These are phyloP conservation scores for Fraxinus latifolia DNA, from an alignment of 305 asterid species.

Conservation along the genomic window DNA sequence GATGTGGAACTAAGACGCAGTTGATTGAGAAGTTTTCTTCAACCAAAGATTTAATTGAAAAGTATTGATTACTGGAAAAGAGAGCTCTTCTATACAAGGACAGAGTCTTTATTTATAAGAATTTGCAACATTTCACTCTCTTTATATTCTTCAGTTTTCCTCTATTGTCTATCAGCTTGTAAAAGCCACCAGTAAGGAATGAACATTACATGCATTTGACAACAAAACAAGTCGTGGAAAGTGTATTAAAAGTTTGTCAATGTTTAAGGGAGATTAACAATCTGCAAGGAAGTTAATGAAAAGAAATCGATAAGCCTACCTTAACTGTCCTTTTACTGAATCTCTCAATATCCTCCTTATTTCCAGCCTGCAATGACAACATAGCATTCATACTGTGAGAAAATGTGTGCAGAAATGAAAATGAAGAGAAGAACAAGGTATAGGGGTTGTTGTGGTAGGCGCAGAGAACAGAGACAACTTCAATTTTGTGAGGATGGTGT, in stretches of 20 bases:
- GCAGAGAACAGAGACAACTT: slow-evolving; percentile 7
- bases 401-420: background rate
- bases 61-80: background rate
- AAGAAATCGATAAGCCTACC: slow-evolving; percentile 37
- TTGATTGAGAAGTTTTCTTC: background rate
- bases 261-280: slow-evolving; percentile 3
- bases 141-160: background rate
- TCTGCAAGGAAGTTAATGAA: slow-evolving; percentile 8
- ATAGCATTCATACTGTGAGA: slow-evolving; percentile 19
- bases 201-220: background rate
- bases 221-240: background rate
- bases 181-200: slow-evolving; percentile 6
- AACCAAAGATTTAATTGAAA: background rate
- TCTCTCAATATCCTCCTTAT: slow-evolving; percentile 83
- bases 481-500: slow-evolving; percentile 7
- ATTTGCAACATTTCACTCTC: background rate
- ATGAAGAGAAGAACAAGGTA: slow-evolving; percentile 7
- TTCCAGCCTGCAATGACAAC: slow-evolving; percentile 54
- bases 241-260: background rate
- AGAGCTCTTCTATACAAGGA: background rate
- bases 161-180: background rate
- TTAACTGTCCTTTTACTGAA: slow-evolving; percentile 91
- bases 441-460: background rate
- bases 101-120: background rate
- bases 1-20: background rate